Conservation (phyloP, 305 asterid species). For the Nicotiana rustica region DNA sequence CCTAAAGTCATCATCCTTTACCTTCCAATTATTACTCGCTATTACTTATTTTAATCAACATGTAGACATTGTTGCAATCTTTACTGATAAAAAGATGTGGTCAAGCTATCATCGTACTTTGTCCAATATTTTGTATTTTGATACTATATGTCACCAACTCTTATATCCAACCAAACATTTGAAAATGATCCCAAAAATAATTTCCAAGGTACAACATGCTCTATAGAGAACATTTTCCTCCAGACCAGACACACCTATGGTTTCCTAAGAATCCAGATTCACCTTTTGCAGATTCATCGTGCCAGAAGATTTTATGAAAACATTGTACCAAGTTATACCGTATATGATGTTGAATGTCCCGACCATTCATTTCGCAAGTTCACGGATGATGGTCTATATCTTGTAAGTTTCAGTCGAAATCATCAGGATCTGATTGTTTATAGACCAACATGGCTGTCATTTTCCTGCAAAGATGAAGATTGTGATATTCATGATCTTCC, state of each 20-base stretch:
- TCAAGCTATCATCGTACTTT: background rate
- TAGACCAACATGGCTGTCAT: conserved; percentile 91
- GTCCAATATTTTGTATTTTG: background rate
- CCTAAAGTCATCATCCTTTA: background rate
- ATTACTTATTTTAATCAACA: conserved; percentile 15
- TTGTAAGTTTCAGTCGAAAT: conserved; percentile 91
- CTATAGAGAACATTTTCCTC: conserved; percentile 17
- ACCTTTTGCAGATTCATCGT: conserved; percentile 65
- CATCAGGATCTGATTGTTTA: conserved; percentile 89
- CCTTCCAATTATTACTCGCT: background rate
- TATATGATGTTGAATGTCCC: conserved; percentile 89
- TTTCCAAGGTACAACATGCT: background rate
- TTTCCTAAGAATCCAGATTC: conserved; percentile 11
- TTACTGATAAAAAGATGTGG: background rate
- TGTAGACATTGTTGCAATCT: conserved; percentile 4
- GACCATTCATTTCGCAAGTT: conserved; percentile 92
- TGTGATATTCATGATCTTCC: conserved; percentile 74
- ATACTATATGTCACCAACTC: background rate
- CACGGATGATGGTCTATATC: conserved; percentile 94
- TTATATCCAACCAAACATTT: background rate
- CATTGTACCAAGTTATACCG: conserved; percentile 85
- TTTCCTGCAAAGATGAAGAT: conserved; percentile 74
- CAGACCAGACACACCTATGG: background rate
- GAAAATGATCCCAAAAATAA: background rate
- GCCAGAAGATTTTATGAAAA: conserved; percentile 91